Evolutionary conservation across 2,329 filamentous ascomycete species (phyloP).

Genomic region (Nigrospora oryzae): DNA sequence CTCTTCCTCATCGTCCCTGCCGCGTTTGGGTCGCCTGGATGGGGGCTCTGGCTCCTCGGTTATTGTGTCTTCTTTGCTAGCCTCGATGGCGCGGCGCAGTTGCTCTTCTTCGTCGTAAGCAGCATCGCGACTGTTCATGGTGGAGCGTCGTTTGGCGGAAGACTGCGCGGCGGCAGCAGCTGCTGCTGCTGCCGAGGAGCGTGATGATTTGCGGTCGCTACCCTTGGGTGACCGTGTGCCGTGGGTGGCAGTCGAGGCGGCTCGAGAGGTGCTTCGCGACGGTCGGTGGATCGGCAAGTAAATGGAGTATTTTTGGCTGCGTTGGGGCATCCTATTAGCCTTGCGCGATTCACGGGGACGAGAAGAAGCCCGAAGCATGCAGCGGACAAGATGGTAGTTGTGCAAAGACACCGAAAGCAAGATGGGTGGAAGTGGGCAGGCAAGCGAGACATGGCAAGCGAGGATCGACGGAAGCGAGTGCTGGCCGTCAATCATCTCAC

Average conservation of each 20-base stretch:
- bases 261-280: slow-evolving; percentile 50
- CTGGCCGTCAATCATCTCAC: background rate
- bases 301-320: slow-evolving; percentile 57
- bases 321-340: slow-evolving; percentile 27
- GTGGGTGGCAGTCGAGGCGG: slow-evolving; percentile 59
- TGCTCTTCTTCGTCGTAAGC: slow-evolving; percentile 94
- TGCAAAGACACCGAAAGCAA: background rate
- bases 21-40: slow-evolving; percentile 67
- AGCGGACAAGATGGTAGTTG: slow-evolving; percentile 9
- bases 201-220: slow-evolving; percentile 48
- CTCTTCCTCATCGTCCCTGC: slow-evolving; percentile 90
- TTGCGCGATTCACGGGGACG: slow-evolving; percentile 2
- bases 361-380: background rate
- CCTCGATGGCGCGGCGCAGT: slow-evolving; percentile 81
- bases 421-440: background rate
- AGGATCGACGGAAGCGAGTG: slow-evolving; percentile 3
- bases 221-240: slow-evolving; percentile 43
- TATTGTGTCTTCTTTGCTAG: slow-evolving; percentile 76
- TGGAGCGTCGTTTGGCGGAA: slow-evolving; percentile 73
- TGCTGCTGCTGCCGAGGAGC: slow-evolving; percentile 31
- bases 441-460: background rate
- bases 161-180: slow-evolving; percentile 42
- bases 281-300: slow-evolving; percentile 52
- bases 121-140: slow-evolving; percentile 93
- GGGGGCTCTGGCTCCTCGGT: slow-evolving; percentile 41